Base-by-base conservation (phyloP, 2,329 filamentous ascomycete genomes). In the Xylariomycetidae sp. region DNA sequence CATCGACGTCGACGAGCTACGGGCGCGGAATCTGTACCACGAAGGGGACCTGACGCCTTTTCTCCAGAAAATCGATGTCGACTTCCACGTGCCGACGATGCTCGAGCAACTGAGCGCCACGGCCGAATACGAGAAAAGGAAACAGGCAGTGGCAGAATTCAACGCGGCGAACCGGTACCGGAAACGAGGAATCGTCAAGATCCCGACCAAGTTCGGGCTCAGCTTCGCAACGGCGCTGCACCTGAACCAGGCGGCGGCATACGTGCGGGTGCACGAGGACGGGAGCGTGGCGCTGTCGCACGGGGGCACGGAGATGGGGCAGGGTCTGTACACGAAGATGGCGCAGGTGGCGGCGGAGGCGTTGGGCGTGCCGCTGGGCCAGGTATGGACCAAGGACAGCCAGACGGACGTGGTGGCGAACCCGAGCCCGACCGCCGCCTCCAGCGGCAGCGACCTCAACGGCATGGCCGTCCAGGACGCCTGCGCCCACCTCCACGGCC, bases 191-290 rank as follows among this genome's bases (percentile, higher is more conserved):
- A 58, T 78, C 32, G 80, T 88, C 3, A 65, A 95, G 22, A 79
- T 95, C 32, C 90, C 90, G 0, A 95, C 90, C 15, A 96, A 96
- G 54, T 96, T 95, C 50, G 90, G 90, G n/a, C 24, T 25, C 16
- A 47, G 44, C 3, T 96, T 94, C 29, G 44, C 44, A 59, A 95
- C 89, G 0, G 90, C 90, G 0, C 70, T 95, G 5, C 95, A 93
- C 66, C 72, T 95, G 46, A 96, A 96, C 61, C 90, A 96, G 56
- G 89, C 90, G 4, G 89, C 88, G 34, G 88, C 89, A 1, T 67
- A 95, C 25, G 88, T 96, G 1, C 90, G 95, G 59, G 89, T 95
- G 43, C 95, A 96, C 58, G 89, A 95, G 56, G 90, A 96, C 46
- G 90, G 90, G 0, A 89, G 82, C 5, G 72, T 95, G 12, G 73